Evolutionary conservation across 495 filamentous ascomycete species (phyloP).

Genomic region (Penicillium dipodomyicola): DNA sequence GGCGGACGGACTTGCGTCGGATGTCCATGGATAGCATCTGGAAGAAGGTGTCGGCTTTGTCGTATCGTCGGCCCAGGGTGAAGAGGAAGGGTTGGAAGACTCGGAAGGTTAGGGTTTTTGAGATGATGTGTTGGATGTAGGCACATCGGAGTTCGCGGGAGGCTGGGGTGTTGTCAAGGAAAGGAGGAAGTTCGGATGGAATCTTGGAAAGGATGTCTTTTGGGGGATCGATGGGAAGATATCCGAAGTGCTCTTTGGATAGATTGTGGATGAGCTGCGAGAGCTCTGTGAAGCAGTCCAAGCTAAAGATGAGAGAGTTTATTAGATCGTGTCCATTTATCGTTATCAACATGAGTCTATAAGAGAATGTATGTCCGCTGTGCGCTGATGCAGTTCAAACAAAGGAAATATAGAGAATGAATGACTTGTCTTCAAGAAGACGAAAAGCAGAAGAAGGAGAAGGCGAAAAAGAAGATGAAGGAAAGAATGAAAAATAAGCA

Average conservation of each 20-base stretch:
- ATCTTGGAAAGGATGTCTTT: conserved; percentile 52
- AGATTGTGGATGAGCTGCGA: conserved; percentile 57
- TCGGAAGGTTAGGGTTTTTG: conserved; percentile 57
- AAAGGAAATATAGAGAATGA: conserved; percentile 20
- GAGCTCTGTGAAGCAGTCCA: conserved; percentile 58
- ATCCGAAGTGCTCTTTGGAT: conserved; percentile 55
- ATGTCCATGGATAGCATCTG: conserved; percentile 61
- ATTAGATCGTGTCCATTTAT: conserved; percentile 47
- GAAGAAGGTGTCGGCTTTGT: conserved; percentile 62
- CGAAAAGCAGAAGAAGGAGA: conserved; percentile 11
- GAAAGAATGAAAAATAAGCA: conserved; percentile 19
- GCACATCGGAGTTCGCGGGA: conserved; percentile 57
- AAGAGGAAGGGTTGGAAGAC: conserved; percentile 66
- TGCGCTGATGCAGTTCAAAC: conserved; percentile 11
- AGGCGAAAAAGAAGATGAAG: conserved; percentile 8
- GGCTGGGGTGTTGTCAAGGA: conserved; percentile 51
- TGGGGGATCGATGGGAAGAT: conserved; percentile 56
- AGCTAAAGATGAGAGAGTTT: conserved; percentile 43
- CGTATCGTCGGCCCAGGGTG: conserved; percentile 58
- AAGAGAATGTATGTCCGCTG: conserved; percentile 22
- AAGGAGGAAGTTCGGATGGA: conserved; percentile 55
- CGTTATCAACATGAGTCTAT: conserved; percentile 43
- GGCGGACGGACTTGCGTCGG: conserved; percentile 58
- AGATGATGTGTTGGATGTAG: conserved; percentile 59
- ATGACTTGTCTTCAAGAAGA: conserved; percentile 19